phyloP scores from a whole-genome alignment of 2,329 filamentous ascomycete species.

The Hypoxylon sp. region DNA sequence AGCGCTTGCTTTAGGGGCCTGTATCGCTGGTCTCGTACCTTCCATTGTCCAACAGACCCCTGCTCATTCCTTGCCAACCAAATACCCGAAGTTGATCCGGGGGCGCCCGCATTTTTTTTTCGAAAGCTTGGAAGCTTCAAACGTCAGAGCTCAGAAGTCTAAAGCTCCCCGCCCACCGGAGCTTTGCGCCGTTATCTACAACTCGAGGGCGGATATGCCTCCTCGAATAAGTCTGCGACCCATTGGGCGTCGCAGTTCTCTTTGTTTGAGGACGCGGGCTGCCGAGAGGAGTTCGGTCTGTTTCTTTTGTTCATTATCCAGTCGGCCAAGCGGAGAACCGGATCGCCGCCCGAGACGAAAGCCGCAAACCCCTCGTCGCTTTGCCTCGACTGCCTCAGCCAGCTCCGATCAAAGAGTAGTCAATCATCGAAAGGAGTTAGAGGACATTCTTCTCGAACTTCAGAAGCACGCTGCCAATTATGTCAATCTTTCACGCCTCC shows the following conservation, averaged over 20 bases:
- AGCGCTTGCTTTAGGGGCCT: not conserved
- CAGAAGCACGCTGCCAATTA: slow-evolving; percentile 73
- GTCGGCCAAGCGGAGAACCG: slow-evolving; percentile 27
- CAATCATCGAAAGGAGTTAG: slow-evolving; percentile 67
- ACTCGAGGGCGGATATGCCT: slow-evolving; percentile 48
- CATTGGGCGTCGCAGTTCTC: slow-evolving; percentile 42
- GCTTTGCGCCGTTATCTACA: slow-evolving; percentile 26
- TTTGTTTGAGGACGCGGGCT: slow-evolving; percentile 27
- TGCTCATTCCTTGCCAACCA: slow-evolving; percentile 4
- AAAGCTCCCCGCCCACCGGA: slow-evolving; percentile 16
- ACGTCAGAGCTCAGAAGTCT: slow-evolving; percentile 19
- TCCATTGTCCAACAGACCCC: slow-evolving; percentile 13
- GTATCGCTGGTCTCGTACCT: slow-evolving; percentile 13
- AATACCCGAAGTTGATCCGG: slow-evolving; percentile 40
- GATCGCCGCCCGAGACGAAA: slow-evolving; percentile 46
- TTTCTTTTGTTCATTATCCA: slow-evolving; percentile 53
- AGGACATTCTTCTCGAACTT: slow-evolving; percentile 71
- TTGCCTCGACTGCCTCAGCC: slow-evolving; percentile 38
- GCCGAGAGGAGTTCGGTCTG: slow-evolving; percentile 47
- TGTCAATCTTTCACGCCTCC: slow-evolving; percentile 78
- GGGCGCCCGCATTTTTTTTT: slow-evolving; percentile 13
- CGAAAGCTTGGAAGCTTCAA: slow-evolving; percentile 26
- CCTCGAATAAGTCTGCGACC: slow-evolving; percentile 53
- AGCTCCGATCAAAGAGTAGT: slow-evolving; percentile 34
- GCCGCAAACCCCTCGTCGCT: slow-evolving; percentile 45